These are phyloP conservation scores for Xylaria sp. DNA, from an alignment of 2,329 filamentous ascomycete species.

Conservation along the genomic window DNA sequence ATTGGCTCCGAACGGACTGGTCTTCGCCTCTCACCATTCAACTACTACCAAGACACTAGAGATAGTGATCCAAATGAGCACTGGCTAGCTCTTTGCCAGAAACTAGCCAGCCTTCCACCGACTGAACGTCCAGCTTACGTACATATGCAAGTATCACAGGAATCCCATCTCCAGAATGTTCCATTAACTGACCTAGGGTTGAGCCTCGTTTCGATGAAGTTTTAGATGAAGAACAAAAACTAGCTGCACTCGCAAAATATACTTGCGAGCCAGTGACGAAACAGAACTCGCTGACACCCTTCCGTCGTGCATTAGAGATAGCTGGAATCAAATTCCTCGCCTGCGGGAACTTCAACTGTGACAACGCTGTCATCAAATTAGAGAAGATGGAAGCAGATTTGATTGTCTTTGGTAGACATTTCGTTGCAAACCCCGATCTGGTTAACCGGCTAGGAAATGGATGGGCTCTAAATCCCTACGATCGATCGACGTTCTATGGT, in stretches of 20 bases:
- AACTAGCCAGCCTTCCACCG: slow-evolving; percentile 49
- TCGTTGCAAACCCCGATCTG: slow-evolving; percentile 45
- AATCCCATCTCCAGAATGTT: not conserved
- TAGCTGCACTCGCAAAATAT: slow-evolving; percentile 51
- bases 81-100: slow-evolving; percentile 52
- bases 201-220: slow-evolving; percentile 60
- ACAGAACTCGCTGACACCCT: slow-evolving; percentile 51
- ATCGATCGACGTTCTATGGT: slow-evolving; percentile 45
- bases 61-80: slow-evolving; percentile 45
- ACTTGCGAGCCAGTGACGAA: slow-evolving; percentile 35
- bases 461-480: slow-evolving; percentile 40
- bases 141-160: slow-evolving; percentile 52
- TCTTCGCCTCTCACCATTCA: slow-evolving; percentile 43
- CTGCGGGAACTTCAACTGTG: slow-evolving; percentile 39
- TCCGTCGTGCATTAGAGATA: slow-evolving; percentile 54
- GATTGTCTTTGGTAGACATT: slow-evolving; percentile 43
- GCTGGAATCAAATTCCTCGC: slow-evolving; percentile 51
- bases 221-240: slow-evolving; percentile 56
- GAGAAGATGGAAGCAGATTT: slow-evolving; percentile 46
- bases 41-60: slow-evolving; percentile 43
- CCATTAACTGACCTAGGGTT: slow-evolving; percentile 46
- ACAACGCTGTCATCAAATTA: slow-evolving; percentile 40
- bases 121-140: slow-evolving; percentile 55
- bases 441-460: slow-evolving; percentile 40
- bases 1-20: slow-evolving; percentile 42